Conservation (phyloP, 192 early-diverging fungal genomes). For the Dissophora ornata region DNA sequence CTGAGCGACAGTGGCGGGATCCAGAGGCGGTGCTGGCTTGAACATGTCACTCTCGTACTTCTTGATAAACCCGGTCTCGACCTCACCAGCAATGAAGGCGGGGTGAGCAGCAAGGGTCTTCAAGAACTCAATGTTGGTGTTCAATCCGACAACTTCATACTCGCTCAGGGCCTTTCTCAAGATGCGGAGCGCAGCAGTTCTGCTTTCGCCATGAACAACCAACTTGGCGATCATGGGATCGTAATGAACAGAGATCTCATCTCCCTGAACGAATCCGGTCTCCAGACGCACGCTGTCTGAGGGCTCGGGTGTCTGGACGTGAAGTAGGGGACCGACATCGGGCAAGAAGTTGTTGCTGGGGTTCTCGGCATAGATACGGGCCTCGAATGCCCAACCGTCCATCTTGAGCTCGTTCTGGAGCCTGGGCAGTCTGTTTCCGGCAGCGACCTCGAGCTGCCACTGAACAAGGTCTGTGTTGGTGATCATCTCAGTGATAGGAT, state of each 20-base stretch:
- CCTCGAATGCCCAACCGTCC: slow-evolving; percentile 95
- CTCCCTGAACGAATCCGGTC: slow-evolving; percentile 92
- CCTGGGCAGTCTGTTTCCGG: slow-evolving; percentile 86
- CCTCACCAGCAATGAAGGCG: slow-evolving; percentile 85
- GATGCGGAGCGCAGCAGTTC: slow-evolving; percentile 83
- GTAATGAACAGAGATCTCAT: slow-evolving; percentile 92
- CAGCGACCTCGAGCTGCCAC: slow-evolving; percentile 95
- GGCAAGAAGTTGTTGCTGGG: slow-evolving; percentile 89
- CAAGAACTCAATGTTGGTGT: slow-evolving; percentile 95
- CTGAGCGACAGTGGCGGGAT: slow-evolving; percentile 69
- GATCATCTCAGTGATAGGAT: slow-evolving; percentile 97
- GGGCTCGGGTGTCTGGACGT: slow-evolving; percentile 75
- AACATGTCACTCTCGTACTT: slow-evolving; percentile 62
- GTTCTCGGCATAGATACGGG: slow-evolving; percentile 98
- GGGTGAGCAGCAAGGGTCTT: slow-evolving; percentile 80
- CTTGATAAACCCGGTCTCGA: slow-evolving; percentile 95
- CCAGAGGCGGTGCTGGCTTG: slow-evolving; percentile 30
- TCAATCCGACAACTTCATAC: slow-evolving; percentile 89
- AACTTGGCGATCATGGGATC: slow-evolving; percentile 98
- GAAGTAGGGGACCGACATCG: slow-evolving; percentile 89
- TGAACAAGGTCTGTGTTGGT: slow-evolving; percentile 93
- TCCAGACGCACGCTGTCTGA: slow-evolving; percentile 83
- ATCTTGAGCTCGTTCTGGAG: slow-evolving; percentile 76
- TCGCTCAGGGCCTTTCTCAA: slow-evolving; percentile 84
- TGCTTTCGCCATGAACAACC: slow-evolving; percentile 84